These are phyloP conservation scores for Daedaleopsis sinensis DNA, from an alignment of 768 basidiomycete species.

Conservation along the genomic window DNA sequence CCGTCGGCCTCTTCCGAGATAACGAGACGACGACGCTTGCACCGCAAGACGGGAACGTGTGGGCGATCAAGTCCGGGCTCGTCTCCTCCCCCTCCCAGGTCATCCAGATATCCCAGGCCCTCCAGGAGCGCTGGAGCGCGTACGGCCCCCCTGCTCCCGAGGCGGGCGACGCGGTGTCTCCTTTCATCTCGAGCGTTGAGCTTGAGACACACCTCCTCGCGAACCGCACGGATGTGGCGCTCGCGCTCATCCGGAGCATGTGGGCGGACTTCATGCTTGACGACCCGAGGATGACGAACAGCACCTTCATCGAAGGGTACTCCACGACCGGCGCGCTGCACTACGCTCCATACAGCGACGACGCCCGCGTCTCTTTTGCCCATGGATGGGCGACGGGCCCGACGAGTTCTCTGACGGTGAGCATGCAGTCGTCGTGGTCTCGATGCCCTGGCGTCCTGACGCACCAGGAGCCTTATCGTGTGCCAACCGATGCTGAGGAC, in stretches of 20 bases:
- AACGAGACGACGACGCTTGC: conserved; percentile 23
- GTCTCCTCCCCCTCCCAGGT: conserved; percentile 8
- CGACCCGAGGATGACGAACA: conserved; percentile 24
- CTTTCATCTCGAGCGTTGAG: conserved; percentile 21
- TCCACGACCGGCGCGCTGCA: conserved; percentile 16
- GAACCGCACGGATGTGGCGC: conserved; percentile 16
- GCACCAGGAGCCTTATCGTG: not conserved
- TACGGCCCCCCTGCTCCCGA: conserved; percentile 21
- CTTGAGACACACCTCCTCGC: conserved; percentile 21
- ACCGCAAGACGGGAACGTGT: conserved; percentile 22
- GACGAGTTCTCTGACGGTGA: conserved; percentile 18
- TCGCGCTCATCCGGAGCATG: conserved; percentile 18
- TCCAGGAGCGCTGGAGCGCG: conserved; percentile 15
- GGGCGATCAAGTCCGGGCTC: conserved; percentile 22
- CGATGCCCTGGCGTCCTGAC: too few species aligned
- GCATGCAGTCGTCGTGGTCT: not conserved
- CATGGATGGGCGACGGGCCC: conserved; percentile 22
- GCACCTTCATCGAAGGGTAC: conserved; percentile 24
- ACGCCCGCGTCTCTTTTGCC: conserved; percentile 19
- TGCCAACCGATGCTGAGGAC: not conserved
- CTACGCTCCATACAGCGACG: conserved; percentile 20
- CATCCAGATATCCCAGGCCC: conserved; percentile 10
- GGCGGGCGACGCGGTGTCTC: conserved; percentile 19
- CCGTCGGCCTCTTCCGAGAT: conserved; percentile 19
- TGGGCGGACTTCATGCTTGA: conserved; percentile 25